Percentiles rank a stretch among this genome's conserved stretches.
phyloP scores from a whole-genome alignment of 371 early-diverging fungal species.

The Nematocida homosporus region DNA sequence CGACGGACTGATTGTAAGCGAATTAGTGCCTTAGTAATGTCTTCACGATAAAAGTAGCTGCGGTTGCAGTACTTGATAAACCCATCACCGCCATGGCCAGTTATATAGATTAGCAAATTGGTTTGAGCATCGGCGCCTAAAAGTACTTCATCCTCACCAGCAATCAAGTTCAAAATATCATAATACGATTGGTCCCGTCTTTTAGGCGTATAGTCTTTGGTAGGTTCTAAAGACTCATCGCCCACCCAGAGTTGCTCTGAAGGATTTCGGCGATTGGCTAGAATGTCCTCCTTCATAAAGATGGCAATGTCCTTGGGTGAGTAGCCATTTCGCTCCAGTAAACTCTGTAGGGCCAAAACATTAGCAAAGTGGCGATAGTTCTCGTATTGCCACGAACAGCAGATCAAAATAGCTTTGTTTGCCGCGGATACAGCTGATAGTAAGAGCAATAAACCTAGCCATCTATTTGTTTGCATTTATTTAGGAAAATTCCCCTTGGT shows the following conservation, averaged over 20 bases:
- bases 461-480: conserved; percentile 1
- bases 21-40: conserved; percentile 58
- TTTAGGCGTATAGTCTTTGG: conserved; percentile 36
- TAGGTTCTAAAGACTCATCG: conserved; percentile 29
- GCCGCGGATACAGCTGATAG: not conserved
- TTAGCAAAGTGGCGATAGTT: conserved; percentile 57
- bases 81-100: conserved; percentile 66
- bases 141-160: conserved; percentile 53
- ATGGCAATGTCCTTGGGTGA: conserved; percentile 37
- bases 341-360: conserved; percentile 37
- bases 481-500: not conserved
- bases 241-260: not conserved
- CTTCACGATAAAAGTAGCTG: conserved; percentile 59
- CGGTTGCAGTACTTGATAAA: conserved; percentile 64
- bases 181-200: conserved; percentile 12
- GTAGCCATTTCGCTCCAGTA: conserved; percentile 48
- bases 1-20: conserved; percentile 28
- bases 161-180: conserved; percentile 61
- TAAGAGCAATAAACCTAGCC: conserved; percentile 9
- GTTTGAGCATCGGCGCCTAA: conserved; percentile 48
- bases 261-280: conserved; percentile 28
- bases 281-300: conserved; percentile 26
- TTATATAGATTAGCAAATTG: conserved; percentile 65
- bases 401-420: conserved; percentile 52
- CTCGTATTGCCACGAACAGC: conserved; percentile 49